Evolutionary conservation across 1,139 yeast species (phyloP).

Genomic region (Debaryomyces sp.): DNA sequence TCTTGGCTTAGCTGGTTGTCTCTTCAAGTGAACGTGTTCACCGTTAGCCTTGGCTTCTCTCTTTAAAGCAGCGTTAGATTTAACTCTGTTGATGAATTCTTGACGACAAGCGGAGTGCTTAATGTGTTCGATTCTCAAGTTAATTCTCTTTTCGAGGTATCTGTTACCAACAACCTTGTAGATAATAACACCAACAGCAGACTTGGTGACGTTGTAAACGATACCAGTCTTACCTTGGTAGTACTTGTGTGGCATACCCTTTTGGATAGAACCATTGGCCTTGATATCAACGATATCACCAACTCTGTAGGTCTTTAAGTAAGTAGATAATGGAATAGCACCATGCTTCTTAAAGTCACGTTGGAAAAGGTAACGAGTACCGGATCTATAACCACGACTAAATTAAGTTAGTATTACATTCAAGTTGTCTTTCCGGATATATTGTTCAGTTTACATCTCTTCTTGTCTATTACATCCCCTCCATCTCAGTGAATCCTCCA

Average conservation of each 20-base stretch:
- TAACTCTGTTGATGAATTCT: constrained; percentile 98
- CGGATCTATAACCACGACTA: constrained; percentile 97
- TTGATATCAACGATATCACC: constrained; percentile 99
- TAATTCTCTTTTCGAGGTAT: constrained; percentile 98
- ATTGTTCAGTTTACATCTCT: neutral
- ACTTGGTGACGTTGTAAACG: constrained; percentile 97
- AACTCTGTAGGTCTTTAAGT: constrained; percentile 96
- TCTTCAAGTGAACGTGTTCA: constrained; percentile 87
- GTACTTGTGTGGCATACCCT: constrained; percentile 99
- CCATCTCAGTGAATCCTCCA: neutral
- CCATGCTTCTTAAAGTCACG: constrained; percentile 99
- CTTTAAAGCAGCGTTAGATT: constrained; percentile 92
- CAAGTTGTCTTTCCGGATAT: neutral
- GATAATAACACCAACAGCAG: constrained; percentile 96
- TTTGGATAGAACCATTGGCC: constrained; percentile 98
- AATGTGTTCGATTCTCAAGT: constrained; percentile 98
- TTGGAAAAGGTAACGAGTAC: constrained; percentile 99
- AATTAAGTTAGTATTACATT: constrained; percentile 11
- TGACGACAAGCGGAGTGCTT: constrained; percentile 99
- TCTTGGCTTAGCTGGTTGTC: constrained; percentile 99
- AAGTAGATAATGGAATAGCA: constrained; percentile 89
- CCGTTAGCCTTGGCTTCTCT: constrained; percentile 95
- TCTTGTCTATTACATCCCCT: neutral
- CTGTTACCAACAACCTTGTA: constrained; percentile 99
- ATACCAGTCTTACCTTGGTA: constrained; percentile 99